Conservation (phyloP, 2,329 filamentous ascomycete species). For the Nemania diffusa region DNA sequence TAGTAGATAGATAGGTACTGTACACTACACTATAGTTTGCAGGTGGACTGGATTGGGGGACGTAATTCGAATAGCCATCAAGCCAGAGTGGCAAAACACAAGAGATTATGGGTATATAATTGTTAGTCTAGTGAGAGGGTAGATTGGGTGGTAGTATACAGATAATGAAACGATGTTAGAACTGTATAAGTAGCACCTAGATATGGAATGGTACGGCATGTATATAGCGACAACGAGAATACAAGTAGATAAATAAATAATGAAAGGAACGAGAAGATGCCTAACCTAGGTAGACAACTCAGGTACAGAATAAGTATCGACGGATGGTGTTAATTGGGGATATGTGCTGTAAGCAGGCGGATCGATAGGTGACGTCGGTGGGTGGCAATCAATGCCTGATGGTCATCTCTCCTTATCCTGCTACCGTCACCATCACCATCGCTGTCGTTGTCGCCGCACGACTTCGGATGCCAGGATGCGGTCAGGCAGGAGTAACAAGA, state of each 20-base stretch:
- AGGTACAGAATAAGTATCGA: neutral
- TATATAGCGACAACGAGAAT: constrained; percentile 7
- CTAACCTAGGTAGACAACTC: too few species aligned
- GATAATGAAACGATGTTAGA: constrained; percentile 13
- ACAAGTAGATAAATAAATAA: neutral
- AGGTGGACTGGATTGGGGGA: constrained; percentile 11
- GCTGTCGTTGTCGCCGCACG: constrained; percentile 8
- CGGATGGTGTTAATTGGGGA: neutral
- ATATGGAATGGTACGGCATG: neutral
- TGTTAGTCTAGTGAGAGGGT: neutral
- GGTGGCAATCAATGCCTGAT: neutral
- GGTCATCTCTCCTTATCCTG: constrained; percentile 5
- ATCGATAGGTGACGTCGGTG: neutral
- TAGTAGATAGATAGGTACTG: neutral
- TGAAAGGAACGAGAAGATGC: neutral
- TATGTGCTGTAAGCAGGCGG: neutral
- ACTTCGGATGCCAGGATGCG: neutral
- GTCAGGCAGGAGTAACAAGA: constrained; percentile 1
- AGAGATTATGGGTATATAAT: too few species aligned
- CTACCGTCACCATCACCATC: constrained; percentile 8
- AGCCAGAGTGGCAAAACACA: constrained; percentile 10
- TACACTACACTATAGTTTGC: constrained; percentile 2
- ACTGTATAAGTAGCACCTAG: neutral
- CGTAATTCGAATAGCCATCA: constrained; percentile 5
- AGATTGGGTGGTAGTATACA: constrained; percentile 3